A percentile compares a stretch with the other conserved stretches of the same genome.
Evolutionary conservation across 1,284 basidiomycete genomes (phyloP).

Genomic region (Boletus calvinii): DNA sequence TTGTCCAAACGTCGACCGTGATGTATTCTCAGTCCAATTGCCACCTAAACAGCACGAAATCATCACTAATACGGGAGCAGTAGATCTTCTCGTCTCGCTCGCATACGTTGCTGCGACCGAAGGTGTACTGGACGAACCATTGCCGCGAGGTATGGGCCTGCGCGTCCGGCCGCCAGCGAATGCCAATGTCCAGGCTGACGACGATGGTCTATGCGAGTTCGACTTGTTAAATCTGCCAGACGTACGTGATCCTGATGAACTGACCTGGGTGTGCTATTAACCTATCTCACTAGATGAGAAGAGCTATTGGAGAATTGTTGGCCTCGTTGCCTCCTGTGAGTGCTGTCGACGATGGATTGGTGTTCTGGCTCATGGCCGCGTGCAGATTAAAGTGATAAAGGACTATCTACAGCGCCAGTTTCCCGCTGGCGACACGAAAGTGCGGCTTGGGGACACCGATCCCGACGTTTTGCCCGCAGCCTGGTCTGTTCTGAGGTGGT

Average conservation of each 20-base stretch:
- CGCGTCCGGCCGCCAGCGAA: slow-evolving; percentile 42
- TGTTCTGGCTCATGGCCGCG: not conserved
- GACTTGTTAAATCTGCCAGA: slow-evolving; percentile 40
- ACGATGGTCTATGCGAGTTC: slow-evolving; percentile 49
- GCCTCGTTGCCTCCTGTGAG: slow-evolving; percentile 49
- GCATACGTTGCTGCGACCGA: slow-evolving; percentile 53
- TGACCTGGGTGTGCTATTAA: not conserved
- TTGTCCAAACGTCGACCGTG: not conserved
- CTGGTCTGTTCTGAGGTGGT: slow-evolving; percentile 63
- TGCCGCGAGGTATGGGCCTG: slow-evolving; percentile 58
- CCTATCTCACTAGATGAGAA: slow-evolving; percentile 43
- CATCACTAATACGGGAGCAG: slow-evolving; percentile 52
- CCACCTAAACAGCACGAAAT: slow-evolving; percentile 55
- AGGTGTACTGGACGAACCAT: slow-evolving; percentile 49
- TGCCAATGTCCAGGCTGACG: not conserved
- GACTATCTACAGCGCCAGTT: slow-evolving; percentile 50
- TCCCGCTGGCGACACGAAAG: slow-evolving; percentile 46
- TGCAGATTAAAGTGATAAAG: slow-evolving; percentile 54
- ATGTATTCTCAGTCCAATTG: not conserved
- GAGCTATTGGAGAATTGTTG: slow-evolving; percentile 42
- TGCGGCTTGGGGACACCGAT: slow-evolving; percentile 50
- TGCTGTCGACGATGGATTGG: not conserved
- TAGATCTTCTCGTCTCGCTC: slow-evolving; percentile 63
- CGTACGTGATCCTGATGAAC: slow-evolving; percentile 26
- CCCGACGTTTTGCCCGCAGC: slow-evolving; percentile 49